Percentiles rank a stretch among this genome's conserved stretches.
Conservation (phyloP, 768 basidiomycete genomes). For the Suillus subaureus region DNA sequence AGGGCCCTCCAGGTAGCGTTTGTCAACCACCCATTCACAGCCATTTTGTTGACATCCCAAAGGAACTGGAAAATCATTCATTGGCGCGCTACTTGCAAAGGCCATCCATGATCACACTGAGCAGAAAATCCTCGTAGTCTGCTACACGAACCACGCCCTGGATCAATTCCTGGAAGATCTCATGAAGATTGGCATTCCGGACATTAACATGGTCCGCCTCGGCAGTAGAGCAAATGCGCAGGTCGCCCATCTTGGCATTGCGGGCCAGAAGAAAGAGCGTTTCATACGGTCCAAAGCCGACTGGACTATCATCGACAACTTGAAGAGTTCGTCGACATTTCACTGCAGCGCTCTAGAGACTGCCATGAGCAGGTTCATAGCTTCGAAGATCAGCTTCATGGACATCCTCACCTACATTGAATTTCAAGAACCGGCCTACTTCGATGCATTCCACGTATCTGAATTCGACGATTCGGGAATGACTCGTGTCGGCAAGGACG, state of each 20-base stretch:
- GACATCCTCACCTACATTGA: constrained; percentile 51
- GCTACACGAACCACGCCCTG: constrained; percentile 76
- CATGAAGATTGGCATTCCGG: constrained; percentile 58
- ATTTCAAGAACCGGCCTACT: constrained; percentile 50
- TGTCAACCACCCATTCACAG: background rate
- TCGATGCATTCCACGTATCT: constrained; percentile 48
- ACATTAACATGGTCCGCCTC: constrained; percentile 52
- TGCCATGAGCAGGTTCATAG: constrained; percentile 32
- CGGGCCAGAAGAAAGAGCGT: constrained; percentile 25
- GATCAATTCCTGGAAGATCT: constrained; percentile 71
- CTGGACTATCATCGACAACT: constrained; percentile 44
- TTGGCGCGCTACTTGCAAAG: constrained; percentile 69
- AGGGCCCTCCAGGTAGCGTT: constrained; percentile 68
- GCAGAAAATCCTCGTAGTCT: constrained; percentile 64
- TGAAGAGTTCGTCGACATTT: constrained; percentile 28
- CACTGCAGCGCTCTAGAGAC: constrained; percentile 25
- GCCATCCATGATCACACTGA: constrained; percentile 50
- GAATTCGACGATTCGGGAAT: constrained; percentile 43
- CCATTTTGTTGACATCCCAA: background rate
- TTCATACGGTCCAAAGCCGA: constrained; percentile 32
- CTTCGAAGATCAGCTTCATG: constrained; percentile 18
- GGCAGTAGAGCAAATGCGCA: constrained; percentile 54
- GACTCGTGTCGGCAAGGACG: constrained; percentile 42
- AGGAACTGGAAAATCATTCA: constrained; percentile 79
- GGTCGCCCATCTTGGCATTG: constrained; percentile 49